Evolutionary conservation across 768 basidiomycete species (phyloP).

Genomic region (Inosperma sp.): DNA sequence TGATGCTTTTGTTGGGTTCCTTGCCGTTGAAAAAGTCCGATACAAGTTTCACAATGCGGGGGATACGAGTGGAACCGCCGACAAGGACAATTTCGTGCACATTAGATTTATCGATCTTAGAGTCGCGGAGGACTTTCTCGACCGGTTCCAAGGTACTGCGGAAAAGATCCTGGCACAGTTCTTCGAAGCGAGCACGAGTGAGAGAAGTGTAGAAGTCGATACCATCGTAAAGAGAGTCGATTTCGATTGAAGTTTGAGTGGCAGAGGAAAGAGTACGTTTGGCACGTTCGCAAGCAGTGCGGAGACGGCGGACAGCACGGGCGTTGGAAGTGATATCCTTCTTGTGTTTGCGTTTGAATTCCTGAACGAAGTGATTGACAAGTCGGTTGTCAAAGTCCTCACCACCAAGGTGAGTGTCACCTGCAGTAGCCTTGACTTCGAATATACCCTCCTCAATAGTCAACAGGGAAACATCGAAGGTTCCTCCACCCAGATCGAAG

Average conservation of each 20-base stretch:
- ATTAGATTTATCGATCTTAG: conserved; percentile 94
- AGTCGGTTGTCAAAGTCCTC: conserved; percentile 96
- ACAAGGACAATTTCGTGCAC: conserved; percentile 99
- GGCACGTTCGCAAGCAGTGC: conserved; percentile 96
- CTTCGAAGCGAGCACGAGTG: conserved; percentile 97
- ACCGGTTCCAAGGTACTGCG: conserved; percentile 90
- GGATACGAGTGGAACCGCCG: conserved; percentile 98
- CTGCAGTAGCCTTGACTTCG: conserved; percentile 94
- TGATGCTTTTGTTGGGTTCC: conserved; percentile 99
- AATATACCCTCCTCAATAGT: conserved; percentile 97
- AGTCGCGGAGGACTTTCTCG: conserved; percentile 96
- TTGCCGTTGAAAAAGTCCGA: conserved; percentile 99
- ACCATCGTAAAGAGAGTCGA: conserved; percentile 96
- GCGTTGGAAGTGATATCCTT: conserved; percentile 91
- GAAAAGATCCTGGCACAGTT: conserved; percentile 94
- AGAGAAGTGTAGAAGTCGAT: conserved; percentile 98
- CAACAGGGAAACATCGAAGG: conserved; percentile 94
- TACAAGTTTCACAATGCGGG: conserved; percentile 94
- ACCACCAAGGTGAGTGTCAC: conserved; percentile 95
- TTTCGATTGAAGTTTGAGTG: conserved; percentile 94
- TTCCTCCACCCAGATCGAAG: conserved; percentile 97
- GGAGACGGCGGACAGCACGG: conserved; percentile 94
- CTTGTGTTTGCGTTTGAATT: conserved; percentile 97
- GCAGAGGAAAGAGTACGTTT: conserved; percentile 98
- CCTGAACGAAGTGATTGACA: conserved; percentile 90